Evolutionary conservation across 352 stramenopile genomes (phyloP).

Genomic region (Peronospora tabacina): DNA sequence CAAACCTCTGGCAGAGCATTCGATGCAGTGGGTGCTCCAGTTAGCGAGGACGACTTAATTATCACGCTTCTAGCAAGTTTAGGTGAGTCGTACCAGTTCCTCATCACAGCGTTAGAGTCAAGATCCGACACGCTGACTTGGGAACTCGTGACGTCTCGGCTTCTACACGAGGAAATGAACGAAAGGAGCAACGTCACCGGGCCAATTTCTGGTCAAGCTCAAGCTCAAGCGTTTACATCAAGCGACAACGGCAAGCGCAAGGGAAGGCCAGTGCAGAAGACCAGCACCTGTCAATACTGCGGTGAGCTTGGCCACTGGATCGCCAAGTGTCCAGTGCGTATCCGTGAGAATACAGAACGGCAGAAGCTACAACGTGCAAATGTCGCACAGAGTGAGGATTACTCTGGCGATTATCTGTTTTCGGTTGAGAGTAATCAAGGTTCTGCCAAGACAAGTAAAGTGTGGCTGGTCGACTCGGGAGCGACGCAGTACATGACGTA

Average conservation of each 20-base stretch:
- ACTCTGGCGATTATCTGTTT: constrained; percentile 4
- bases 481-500: constrained; percentile 12
- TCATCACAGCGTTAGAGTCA: too few species aligned
- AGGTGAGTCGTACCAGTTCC: too few species aligned
- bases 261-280: neutral
- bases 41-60: too few species aligned
- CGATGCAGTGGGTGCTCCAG: too few species aligned
- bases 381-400: constrained; percentile 1
- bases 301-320: constrained; percentile 8
- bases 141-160: too few species aligned
- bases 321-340: constrained; percentile 3
- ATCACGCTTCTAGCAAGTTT: too few species aligned
- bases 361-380: neutral
- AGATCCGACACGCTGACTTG: too few species aligned
- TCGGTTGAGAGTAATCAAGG: neutral
- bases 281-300: neutral
- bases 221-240: neutral
- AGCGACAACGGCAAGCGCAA: neutral
- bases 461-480: constrained; percentile 10
- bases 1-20: too few species aligned
- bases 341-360: neutral
- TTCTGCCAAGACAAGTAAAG: neutral
- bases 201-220: neutral
- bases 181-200: too few species aligned
- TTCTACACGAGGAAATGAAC: too few species aligned